A percentile compares a stretch with the other conserved stretches of the same genome.
Evolutionary conservation across 106 monocot species (phyloP).

Genomic region (Xerophyta viscosa): DNA sequence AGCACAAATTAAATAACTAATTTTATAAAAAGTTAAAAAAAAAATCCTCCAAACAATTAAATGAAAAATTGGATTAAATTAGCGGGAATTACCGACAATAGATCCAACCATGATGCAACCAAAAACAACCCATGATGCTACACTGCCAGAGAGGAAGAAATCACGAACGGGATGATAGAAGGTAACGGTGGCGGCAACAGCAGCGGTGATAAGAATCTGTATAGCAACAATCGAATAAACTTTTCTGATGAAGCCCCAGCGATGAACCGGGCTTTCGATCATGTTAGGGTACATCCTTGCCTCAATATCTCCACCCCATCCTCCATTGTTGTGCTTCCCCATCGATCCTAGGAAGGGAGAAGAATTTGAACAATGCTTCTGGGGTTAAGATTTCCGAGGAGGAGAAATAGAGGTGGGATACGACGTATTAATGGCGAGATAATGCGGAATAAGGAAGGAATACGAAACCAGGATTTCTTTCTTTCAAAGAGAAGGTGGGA

Average conservation of each 20-base stretch:
- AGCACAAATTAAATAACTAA: neutral
- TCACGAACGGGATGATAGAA: constrained; percentile 23
- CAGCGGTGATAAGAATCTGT: constrained; percentile 35
- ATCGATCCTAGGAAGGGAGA: neutral
- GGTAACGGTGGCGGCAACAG: constrained; percentile 16
- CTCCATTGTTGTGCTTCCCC: constrained; percentile 2
- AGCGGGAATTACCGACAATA: constrained; percentile 20
- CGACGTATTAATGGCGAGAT: neutral
- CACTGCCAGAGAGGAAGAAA: constrained; percentile 33
- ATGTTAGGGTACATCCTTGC: constrained; percentile 36
- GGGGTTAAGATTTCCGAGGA: neutral
- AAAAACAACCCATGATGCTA: constrained; percentile 6
- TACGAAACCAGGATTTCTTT: neutral
- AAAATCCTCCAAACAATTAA: neutral
- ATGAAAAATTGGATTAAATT: too few relatives aligned
- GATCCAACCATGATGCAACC: constrained; percentile 21
- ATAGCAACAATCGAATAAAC: constrained; percentile 42
- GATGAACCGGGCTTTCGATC: constrained; percentile 43
- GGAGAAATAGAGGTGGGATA: neutral
- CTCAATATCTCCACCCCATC: constrained; percentile 19
- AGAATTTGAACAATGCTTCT: neutral
- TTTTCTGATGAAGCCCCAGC: constrained; percentile 63
- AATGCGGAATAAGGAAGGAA: too few relatives aligned
- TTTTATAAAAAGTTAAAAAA: too few relatives aligned
- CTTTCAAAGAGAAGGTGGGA: neutral